Evolutionary conservation across 495 filamentous ascomycete genomes (phyloP), one percentile per base, ranked within the genome.

Genomic region (Hyaloscypha hepaticicola): DNA sequence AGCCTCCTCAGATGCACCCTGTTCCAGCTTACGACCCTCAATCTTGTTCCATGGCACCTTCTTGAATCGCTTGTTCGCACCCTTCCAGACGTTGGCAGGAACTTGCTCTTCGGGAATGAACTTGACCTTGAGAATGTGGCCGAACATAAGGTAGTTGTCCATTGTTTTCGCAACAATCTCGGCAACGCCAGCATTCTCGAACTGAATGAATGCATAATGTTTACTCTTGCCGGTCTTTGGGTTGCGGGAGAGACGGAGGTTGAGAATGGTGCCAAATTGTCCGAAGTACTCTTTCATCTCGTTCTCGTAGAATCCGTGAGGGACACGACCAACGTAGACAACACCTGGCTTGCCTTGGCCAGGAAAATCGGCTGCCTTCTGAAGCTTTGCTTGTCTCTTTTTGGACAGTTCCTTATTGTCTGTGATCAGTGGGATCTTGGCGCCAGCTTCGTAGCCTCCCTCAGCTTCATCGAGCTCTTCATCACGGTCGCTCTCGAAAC

Each of bases 141-240:
- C 89, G 75, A 95, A 97, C 71, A 99, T 83, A 19, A 98, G 88
- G 74, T 99, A 99, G 78, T 95, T 97, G 78, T 98, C 84, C 96
- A 98, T 99, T 2, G 95, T 97, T 69, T 88, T 87, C 19, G 90
- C 88, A 55, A 94, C 95, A 67, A 98, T 91, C 72, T 90, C 85
- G 61, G 94, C 93, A 28, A 96, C 93, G 28, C 87, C 83, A 45
- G 79, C 74, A 52, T 87, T 88, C 24, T 83, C 81, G 73, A 99
- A 99, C 74, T 98, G 91, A 69, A 99, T 82, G 75, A 96, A 98
- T 9, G 92, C 95, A 71, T 89, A 95, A 80, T 98, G 95, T 78
- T 91, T 94, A 69, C 88, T 90, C 41, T 83, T 82, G 58, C 96
- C 95, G 25, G 92, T 97, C 73, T 88, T 87, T 69, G 85, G 87